phyloP scores from a whole-genome alignment of 1,139 yeast species.

The Hyphopichia wangnamkhiaoensis region DNA sequence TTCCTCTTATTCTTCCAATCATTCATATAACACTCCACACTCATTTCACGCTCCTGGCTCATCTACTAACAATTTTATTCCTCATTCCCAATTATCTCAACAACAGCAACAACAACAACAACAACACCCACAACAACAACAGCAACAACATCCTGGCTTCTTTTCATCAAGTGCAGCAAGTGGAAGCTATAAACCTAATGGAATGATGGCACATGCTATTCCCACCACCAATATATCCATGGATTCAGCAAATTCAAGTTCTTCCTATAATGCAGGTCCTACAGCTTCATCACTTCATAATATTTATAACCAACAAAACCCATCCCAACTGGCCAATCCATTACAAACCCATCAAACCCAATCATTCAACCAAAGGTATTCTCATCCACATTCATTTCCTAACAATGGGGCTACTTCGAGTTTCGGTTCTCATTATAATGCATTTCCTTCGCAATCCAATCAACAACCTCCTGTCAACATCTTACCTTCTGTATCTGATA shows the following conservation, averaged over 20 bases:
- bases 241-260: constrained; percentile 40
- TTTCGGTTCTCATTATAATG: constrained; percentile 1
- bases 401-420: constrained; percentile 4
- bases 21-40: constrained; percentile 36
- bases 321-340: not conserved
- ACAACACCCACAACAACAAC: constrained; percentile 10
- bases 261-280: constrained; percentile 6
- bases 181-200: constrained; percentile 19
- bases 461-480: not conserved
- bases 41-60: constrained; percentile 16
- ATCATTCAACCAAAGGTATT: too few relatives aligned
- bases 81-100: constrained; percentile 2
- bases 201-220: constrained; percentile 33
- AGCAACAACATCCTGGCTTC: constrained; percentile 8
- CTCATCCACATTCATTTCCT: constrained; percentile 7
- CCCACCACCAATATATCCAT: constrained; percentile 49
- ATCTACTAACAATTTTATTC: constrained; percentile 14
- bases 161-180: constrained; percentile 5
- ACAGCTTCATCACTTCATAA: constrained; percentile 6
- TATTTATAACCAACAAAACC: not conserved
- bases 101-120: constrained; percentile 12
- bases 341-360: too few relatives aligned
- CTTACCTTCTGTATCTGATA: not conserved
- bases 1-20: constrained; percentile 46
- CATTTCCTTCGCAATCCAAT: not conserved